Conservation (phyloP, 2,329 filamentous ascomycete genomes). For the Cytospora mali region DNA sequence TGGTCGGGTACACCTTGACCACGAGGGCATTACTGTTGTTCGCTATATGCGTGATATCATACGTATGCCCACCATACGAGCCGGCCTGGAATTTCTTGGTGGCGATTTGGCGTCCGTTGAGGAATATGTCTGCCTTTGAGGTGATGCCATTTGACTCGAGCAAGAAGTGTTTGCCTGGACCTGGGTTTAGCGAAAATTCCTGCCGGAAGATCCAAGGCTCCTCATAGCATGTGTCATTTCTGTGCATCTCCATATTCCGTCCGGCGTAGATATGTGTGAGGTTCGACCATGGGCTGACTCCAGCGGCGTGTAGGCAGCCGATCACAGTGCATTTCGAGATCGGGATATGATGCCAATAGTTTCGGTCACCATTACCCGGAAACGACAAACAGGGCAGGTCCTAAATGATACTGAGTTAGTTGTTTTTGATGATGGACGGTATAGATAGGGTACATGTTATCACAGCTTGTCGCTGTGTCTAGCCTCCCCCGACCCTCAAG, state of each 20-base stretch:
- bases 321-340: conserved; percentile 19
- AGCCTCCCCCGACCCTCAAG: too few species aligned
- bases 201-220: conserved; percentile 57
- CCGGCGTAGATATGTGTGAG: conserved; percentile 30
- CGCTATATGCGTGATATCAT: conserved; percentile 54
- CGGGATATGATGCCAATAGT: conserved; percentile 10
- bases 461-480: not conserved
- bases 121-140: conserved; percentile 60
- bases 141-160: conserved; percentile 62
- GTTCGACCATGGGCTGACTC: conserved; percentile 11
- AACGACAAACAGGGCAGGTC: not conserved
- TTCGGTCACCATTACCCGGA: not conserved
- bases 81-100: conserved; percentile 54
- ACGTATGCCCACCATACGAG: conserved; percentile 57
- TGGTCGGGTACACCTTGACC: conserved; percentile 58
- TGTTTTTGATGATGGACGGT: not conserved
- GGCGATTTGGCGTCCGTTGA: conserved; percentile 59
- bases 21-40: conserved; percentile 52
- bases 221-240: conserved; percentile 27
- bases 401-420: not conserved
- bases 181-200: conserved; percentile 48
- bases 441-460: not conserved
- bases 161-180: conserved; percentile 47
- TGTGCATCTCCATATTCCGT: conserved; percentile 40
- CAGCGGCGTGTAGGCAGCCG: conserved; percentile 11